Evolutionary conservation across 2,329 filamentous ascomycete genomes (phyloP).

Genomic region (Trichoderma hamatum): DNA sequence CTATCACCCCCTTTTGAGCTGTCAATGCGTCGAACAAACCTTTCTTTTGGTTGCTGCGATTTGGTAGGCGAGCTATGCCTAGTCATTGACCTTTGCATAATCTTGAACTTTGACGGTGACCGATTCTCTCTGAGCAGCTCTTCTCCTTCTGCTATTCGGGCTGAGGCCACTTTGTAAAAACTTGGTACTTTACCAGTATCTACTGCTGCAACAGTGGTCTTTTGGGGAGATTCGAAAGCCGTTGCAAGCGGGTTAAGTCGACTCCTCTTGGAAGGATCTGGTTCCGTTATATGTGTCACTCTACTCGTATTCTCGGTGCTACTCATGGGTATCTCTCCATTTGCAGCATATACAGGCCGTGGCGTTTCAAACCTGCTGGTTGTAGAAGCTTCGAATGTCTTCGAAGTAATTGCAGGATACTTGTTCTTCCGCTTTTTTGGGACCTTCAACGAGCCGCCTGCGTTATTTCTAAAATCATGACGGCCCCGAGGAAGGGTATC

Average conservation of each 20-base stretch:
- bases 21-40: not conserved
- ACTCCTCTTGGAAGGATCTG: conserved; percentile 14
- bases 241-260: conserved; percentile 26
- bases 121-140: not conserved
- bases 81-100: not conserved
- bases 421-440: conserved; percentile 37
- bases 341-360: conserved; percentile 29
- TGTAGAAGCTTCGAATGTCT: conserved; percentile 16
- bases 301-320: not conserved
- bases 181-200: not conserved
- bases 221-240: conserved; percentile 23
- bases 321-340: conserved; percentile 8
- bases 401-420: conserved; percentile 1
- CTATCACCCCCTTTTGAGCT: not conserved
- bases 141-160: not conserved
- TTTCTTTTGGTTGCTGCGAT: not conserved
- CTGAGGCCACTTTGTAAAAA: not conserved
- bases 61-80: not conserved
- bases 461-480: conserved; percentile 35
- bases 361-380: conserved; percentile 3
- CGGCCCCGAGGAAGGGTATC: conserved; percentile 27
- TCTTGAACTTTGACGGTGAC: not conserved
- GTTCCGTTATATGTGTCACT: not conserved
- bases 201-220: not conserved
- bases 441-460: conserved; percentile 42